Evolutionary conservation across 2,329 filamentous ascomycete species (phyloP), one percentile per base, ranked within the genome.

Genomic region (Colletotrichum kahawae): DNA sequence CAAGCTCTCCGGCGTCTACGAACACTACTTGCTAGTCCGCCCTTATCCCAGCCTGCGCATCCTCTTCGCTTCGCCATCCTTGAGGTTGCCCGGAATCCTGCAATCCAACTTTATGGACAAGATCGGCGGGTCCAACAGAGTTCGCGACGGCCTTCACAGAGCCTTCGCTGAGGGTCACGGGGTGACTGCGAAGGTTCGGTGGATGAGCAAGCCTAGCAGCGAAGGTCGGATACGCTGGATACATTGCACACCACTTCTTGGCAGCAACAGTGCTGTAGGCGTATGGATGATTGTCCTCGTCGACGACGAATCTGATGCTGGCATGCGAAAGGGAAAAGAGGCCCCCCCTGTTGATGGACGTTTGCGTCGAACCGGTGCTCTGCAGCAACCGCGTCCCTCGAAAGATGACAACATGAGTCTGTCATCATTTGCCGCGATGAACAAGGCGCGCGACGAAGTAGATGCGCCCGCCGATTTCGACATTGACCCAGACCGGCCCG

Each of bases 241-340:
- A 54, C 94, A 95, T 81, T 94, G 93, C 80, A 95, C 94, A 27
- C 94, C 94, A 4, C 84, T 95, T 5, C 83, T 94, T 5, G 93
- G 93, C 4, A 88, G 88, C 56, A 92, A 92, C 77, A 92, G 92
- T 2, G 86, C 90, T 5, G 91, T 95, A 0, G 94, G 94, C 18
- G 93, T 95, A 0, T 95, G 94, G 94, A 94, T 95, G 92, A 88
- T 95, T 7, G 89, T 95, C 1, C 87, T 95, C 16, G 91, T 95
- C 5, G 93, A 95, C 76, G 92, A 92, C 68, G 92, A 94, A 60
- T 79, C 81, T 10, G 73, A 81, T 10, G 27, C 66, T 14, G 72
- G 68, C 10, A 29, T 36, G 7, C 70, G 77, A 12, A 66, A 69
- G 24, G 27, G 70, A 8, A 76, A 77, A 9, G 78, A 77, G n/a